These are phyloP conservation scores for Eleusine coracana DNA, from an alignment of 176 grass and related monocot species.

Conservation along the genomic window DNA sequence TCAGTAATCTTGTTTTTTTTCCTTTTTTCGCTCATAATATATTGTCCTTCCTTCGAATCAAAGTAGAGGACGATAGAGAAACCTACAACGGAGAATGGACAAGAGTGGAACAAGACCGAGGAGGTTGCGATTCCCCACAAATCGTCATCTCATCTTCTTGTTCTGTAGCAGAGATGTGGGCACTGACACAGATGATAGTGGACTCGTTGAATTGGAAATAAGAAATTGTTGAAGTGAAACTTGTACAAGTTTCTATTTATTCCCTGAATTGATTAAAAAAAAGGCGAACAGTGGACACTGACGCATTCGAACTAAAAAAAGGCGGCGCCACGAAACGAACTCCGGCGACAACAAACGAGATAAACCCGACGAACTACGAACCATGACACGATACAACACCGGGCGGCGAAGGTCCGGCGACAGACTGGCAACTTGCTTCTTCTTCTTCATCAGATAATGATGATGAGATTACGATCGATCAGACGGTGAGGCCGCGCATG, in stretches of 20 bases:
- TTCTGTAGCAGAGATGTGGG: not conserved
- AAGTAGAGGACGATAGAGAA: not conserved
- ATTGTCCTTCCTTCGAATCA: not conserved
- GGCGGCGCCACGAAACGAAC: constrained; percentile 56
- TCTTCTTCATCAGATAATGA: too few species aligned
- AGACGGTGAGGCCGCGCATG: constrained; percentile 81
- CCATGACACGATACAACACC: constrained; percentile 67
- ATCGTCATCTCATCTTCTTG: not conserved
- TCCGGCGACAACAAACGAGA: constrained; percentile 45
- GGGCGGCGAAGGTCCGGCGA: constrained; percentile 16
- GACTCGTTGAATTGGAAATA: not conserved
- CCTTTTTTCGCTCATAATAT: too few species aligned
- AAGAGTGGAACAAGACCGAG: not conserved
- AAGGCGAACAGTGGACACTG: constrained; percentile 55
- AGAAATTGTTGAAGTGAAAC: not conserved
- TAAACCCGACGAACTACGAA: constrained; percentile 49
- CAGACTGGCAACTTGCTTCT: not conserved
- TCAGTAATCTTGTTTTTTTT: not conserved
- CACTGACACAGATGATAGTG: too few species aligned
- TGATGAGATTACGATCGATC: constrained; percentile 14
- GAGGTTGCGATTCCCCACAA: not conserved
- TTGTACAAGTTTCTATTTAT: constrained; percentile 40
- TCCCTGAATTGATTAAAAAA: not conserved
- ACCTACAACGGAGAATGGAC: not conserved
- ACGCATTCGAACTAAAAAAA: constrained; percentile 53